These are phyloP conservation scores for Eutrema salsugineum DNA, from an alignment of 441 rosid genomes.

Conservation along the genomic window DNA sequence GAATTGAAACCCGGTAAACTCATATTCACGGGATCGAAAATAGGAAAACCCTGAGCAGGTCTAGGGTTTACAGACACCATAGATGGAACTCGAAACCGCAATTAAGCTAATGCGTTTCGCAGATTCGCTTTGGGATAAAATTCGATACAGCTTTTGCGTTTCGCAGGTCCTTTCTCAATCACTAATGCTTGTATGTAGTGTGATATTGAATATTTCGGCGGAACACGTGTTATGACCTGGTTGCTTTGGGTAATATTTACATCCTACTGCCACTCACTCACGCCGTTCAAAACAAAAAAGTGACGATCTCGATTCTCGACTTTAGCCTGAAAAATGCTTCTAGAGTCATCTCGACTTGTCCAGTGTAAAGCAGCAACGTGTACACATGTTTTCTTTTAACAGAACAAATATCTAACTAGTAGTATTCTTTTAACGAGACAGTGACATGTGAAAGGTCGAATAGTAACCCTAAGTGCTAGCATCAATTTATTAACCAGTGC, in stretches of 20 bases:
- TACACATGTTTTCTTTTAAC: not conserved
- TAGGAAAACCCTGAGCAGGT: constrained; percentile 38
- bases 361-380: not conserved
- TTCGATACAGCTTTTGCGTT: constrained; percentile 9
- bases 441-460: no score
- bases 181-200: not conserved
- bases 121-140: not conserved
- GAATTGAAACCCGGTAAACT: constrained; percentile 31
- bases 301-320: no score
- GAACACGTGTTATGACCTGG: constrained; percentile 17
- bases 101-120: not conserved
- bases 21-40: constrained; percentile 43
- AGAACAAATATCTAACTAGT: no score
- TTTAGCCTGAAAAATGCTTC: no score
- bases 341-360: constrained; percentile 10
- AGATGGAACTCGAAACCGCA: constrained; percentile 3
- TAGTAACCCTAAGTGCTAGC: no score
- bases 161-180: not conserved
- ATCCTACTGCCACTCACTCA: not conserved
- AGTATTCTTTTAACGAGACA: no score
- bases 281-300: constrained; percentile 14
- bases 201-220: no score
- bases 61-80: constrained; percentile 53
- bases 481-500: no score
- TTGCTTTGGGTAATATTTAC: not conserved